Evolutionary conservation across 2,329 filamentous ascomycete species (phyloP), one percentile per base, ranked within the genome.

Genomic region (Trichoderma sp.): DNA sequence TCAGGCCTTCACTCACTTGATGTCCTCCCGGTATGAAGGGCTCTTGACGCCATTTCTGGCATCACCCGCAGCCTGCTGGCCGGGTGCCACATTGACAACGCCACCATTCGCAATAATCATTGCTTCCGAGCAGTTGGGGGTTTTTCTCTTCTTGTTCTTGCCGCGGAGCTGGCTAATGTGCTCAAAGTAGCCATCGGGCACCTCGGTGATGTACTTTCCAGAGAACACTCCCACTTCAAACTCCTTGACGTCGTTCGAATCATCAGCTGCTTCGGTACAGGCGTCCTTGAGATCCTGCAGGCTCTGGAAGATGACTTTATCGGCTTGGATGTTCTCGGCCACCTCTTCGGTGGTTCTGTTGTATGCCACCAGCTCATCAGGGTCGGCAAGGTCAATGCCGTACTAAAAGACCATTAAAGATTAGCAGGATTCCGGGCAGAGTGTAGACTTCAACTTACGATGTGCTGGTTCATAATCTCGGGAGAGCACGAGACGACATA

Each of bases 141-240:
- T 67, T 65, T 76, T 75, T 14, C 70, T 43, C 71, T 93, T 90
- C 60, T 91, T 92, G 68, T 93, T 90, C 61, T 91, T 92, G 68
- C 93, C 87, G 21, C 87, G 84, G 6, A 62, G 43, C 12, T 53
- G 47, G 81, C 93, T 91, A 6, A 97, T 85, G 77, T 94, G 93
- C 75, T 93, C 89, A 76, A 98, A 96, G 83, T 98, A 98, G 47
- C 88, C 90, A 7, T 90, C 87, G 1, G 91, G 88, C 2, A 98
- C 92, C 0, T 90, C 89, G 0, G 95, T 98, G 73, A 93, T 86
- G 81, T 98, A 98, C 74, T 90, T 89, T 60, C 95, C 95, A 78
- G 91, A 94, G 84, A 98, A 98, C 9, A 98, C 95, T 69, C 95
- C 95, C 3, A 97, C 90, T 79, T 98, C 95, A 75, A 98, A 98